These are phyloP conservation scores for Phialophora expanda DNA, from an alignment of 2,329 filamentous ascomycete species.

Conservation along the genomic window DNA sequence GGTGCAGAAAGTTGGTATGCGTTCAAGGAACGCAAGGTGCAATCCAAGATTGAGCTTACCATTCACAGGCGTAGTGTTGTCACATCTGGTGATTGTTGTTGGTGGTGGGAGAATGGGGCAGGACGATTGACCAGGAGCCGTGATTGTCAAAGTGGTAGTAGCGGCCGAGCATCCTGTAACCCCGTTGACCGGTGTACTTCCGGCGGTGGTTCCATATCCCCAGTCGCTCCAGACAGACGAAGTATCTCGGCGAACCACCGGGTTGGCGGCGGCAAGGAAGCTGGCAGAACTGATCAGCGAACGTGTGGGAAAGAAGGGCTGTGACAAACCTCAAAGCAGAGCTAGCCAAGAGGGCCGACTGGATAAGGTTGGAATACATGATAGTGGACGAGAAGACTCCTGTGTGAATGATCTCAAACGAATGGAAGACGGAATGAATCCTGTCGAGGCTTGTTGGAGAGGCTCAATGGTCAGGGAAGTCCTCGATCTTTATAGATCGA, in stretches of 20 bases:
- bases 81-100: background rate
- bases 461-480: too few relatives aligned
- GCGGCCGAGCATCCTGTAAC: background rate
- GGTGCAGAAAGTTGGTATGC: background rate
- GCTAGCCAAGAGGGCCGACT: slow-evolving; percentile 4
- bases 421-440: slow-evolving; percentile 11
- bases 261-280: slow-evolving; percentile 2
- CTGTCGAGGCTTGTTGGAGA: slow-evolving; percentile 5
- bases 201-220: slow-evolving; percentile 1
- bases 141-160: background rate
- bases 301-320: background rate
- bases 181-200: background rate
- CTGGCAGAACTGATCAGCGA: background rate
- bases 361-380: slow-evolving; percentile 1
- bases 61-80: background rate
- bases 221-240: slow-evolving; percentile 5
- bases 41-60: background rate
- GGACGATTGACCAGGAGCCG: background rate
- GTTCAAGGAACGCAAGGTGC: too few relatives aligned
- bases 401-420: slow-evolving; percentile 2
- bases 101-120: background rate
- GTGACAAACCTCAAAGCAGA: slow-evolving; percentile 6
- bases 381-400: background rate
- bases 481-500: background rate
- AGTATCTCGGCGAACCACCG: slow-evolving; percentile 2